phyloP scores from a whole-genome alignment of 257 asterid species.

The Ballota nigra region DNA sequence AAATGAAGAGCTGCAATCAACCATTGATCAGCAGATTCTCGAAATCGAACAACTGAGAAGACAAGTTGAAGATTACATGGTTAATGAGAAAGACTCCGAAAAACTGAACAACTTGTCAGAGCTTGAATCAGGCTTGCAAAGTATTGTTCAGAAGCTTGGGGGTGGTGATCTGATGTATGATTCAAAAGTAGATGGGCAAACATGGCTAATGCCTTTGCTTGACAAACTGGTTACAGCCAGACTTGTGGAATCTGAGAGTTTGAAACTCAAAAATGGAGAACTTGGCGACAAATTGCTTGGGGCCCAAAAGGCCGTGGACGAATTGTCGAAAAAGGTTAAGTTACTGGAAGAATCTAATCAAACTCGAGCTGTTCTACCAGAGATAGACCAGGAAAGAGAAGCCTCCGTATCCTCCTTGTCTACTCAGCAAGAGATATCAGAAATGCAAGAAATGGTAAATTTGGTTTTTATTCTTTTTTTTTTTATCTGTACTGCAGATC shows the following conservation, averaged over 20 bases:
- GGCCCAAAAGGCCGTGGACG: conserved; percentile 60
- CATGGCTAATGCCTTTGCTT: conserved; percentile 50
- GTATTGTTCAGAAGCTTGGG: conserved; percentile 59
- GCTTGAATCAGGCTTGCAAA: conserved; percentile 54
- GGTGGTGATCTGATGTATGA: conserved; percentile 53
- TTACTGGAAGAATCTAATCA: conserved; percentile 65
- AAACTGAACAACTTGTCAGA: conserved; percentile 49
- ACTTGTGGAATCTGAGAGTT: conserved; percentile 58
- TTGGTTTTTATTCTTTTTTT: conserved; percentile 21
- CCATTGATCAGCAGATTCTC: conserved; percentile 50
- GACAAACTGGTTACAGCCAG: conserved; percentile 56
- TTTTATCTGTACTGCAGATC: conserved; percentile 1
- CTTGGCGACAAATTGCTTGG: conserved; percentile 64
- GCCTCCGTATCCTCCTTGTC: conserved; percentile 49
- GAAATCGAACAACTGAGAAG: conserved; percentile 61
- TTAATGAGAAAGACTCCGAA: conserved; percentile 38
- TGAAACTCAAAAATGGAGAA: conserved; percentile 63
- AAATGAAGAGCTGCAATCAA: conserved; percentile 56
- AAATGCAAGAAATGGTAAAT: conserved; percentile 80
- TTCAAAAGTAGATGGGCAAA: conserved; percentile 41
- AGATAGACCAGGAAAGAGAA: conserved; percentile 58
- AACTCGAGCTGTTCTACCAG: conserved; percentile 39
- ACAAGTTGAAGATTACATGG: conserved; percentile 41
- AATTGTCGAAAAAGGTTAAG: conserved; percentile 69
- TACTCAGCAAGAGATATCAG: conserved; percentile 83